Percentiles rank a stretch among this genome's conserved stretches.
Evolutionary conservation across 2,329 filamentous ascomycete species (phyloP).

Genomic region (Chrysosporium keratinophilum): DNA sequence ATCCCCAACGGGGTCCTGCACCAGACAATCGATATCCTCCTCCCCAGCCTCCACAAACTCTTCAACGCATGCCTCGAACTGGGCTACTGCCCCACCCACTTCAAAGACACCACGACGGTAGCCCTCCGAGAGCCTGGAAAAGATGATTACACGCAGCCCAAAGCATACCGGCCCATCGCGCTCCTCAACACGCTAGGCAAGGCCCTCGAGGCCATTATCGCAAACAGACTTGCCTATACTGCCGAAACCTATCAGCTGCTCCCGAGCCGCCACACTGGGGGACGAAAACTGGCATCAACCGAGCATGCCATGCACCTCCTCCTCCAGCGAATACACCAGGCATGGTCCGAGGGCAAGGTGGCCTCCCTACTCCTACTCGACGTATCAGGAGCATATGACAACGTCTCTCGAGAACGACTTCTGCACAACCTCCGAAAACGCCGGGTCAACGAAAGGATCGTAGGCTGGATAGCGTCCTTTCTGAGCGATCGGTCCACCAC

Average conservation of each 20-base stretch:
- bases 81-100: constrained; percentile 17
- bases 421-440: constrained; percentile 5
- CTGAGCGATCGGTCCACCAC: constrained; percentile 15
- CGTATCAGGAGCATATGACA: constrained; percentile 13
- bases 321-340: constrained; percentile 11
- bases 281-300: constrained; percentile 8
- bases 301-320: constrained; percentile 15
- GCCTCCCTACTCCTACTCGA: constrained; percentile 15
- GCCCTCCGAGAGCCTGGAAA: constrained; percentile 18
- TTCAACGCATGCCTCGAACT: constrained; percentile 13
- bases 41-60: background rate
- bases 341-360: constrained; percentile 7
- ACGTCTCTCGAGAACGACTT: constrained; percentile 1
- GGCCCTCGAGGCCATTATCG: too few species aligned
- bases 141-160: constrained; percentile 16
- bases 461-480: constrained; percentile 9
- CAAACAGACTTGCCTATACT: too few species aligned
- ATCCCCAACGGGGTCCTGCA: constrained; percentile 13
- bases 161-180: constrained; percentile 17
- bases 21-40: background rate
- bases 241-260: too few species aligned
- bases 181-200: constrained; percentile 19
- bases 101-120: constrained; percentile 16
- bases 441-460: background rate
- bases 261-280: constrained; percentile 10